A percentile compares a stretch with the other conserved stretches of the same genome.
Conservation (phyloP, 805 yeast species). For the Candida sakaeoensis region DNA sequence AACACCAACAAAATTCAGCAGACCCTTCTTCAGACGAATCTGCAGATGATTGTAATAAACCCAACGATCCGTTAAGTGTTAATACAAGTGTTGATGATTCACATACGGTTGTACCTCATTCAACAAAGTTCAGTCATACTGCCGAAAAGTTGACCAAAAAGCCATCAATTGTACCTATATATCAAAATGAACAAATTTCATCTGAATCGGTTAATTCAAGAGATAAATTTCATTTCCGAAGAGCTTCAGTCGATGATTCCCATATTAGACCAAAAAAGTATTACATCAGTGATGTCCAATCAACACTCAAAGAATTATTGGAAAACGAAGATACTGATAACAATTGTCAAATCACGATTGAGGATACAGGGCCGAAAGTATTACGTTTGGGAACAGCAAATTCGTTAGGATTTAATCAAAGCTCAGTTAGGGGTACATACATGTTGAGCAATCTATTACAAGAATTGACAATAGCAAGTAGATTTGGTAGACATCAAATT, state of each 20-base stretch:
- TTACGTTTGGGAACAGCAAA: conserved; percentile 57
- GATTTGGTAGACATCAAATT: conserved; percentile 74
- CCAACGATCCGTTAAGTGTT: background rate
- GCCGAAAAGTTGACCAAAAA: conserved; percentile 11
- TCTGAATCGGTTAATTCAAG: conserved; percentile 10
- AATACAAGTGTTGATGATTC: background rate
- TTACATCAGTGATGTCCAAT: conserved; percentile 70
- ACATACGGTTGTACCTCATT: conserved; percentile 6
- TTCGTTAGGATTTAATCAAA: conserved; percentile 73
- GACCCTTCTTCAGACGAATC: no score
- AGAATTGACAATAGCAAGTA: conserved; percentile 82
- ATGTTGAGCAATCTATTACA: conserved; percentile 83
- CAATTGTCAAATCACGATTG: conserved; percentile 60
- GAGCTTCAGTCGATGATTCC: conserved; percentile 31
- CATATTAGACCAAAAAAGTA: conserved; percentile 44
- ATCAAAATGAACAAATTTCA: conserved; percentile 11
- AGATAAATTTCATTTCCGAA: conserved; percentile 18
- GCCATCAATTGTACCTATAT: conserved; percentile 30
- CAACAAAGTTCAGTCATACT: conserved; percentile 3
- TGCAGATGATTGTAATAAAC: no score
- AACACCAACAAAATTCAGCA: background rate
- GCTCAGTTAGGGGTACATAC: conserved; percentile 81
- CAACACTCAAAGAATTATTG: conserved; percentile 65
- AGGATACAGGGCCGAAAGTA: conserved; percentile 30
- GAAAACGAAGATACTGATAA: conserved; percentile 81